phyloP scores from a whole-genome alignment of 257 asterid species.

The Solanum virginianum region DNA sequence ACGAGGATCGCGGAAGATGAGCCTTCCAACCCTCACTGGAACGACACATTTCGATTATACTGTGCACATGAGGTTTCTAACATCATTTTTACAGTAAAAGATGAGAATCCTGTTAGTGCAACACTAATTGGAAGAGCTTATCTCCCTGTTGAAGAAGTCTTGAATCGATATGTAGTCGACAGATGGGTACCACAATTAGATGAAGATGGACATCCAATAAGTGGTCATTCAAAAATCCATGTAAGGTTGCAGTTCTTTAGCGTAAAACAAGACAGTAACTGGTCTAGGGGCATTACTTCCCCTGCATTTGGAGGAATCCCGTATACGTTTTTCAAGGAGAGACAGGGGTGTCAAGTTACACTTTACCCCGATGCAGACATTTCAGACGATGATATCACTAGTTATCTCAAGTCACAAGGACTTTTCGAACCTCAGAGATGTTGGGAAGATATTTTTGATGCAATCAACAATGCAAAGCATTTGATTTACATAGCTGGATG shows the following conservation, averaged over 20 bases:
- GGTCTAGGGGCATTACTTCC: slow-evolving; percentile 57
- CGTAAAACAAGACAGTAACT: slow-evolving; percentile 36
- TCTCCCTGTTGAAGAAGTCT: slow-evolving; percentile 44
- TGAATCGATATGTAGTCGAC: slow-evolving; percentile 32
- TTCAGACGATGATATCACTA: slow-evolving; percentile 27
- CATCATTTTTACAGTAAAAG: slow-evolving; percentile 60
- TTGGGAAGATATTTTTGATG: slow-evolving; percentile 78
- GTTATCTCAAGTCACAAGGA: slow-evolving; percentile 14
- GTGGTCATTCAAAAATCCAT: slow-evolving; percentile 50
- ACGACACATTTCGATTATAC: slow-evolving; percentile 43
- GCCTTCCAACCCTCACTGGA: slow-evolving; percentile 62
- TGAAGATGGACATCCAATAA: slow-evolving; percentile 36
- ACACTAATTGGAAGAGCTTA: slow-evolving; percentile 71
- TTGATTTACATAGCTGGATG: slow-evolving; percentile 78
- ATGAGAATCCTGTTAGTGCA: slow-evolving; percentile 55
- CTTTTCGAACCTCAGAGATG: slow-evolving; percentile 41
- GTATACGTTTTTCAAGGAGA: slow-evolving; percentile 47
- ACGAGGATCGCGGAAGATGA: slow-evolving; percentile 34
- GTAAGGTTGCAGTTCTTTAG: slow-evolving; percentile 38
- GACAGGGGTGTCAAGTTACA: slow-evolving; percentile 49
- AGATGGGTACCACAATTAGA: slow-evolving; percentile 52
- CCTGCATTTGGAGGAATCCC: slow-evolving; percentile 52
- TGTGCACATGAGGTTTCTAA: slow-evolving; percentile 60
- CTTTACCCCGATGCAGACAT: slow-evolving; percentile 73
- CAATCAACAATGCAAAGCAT: slow-evolving; percentile 45